phyloP scores from a whole-genome alignment of 169 alveolate genomes.

The Eimeria praecox region DNA sequence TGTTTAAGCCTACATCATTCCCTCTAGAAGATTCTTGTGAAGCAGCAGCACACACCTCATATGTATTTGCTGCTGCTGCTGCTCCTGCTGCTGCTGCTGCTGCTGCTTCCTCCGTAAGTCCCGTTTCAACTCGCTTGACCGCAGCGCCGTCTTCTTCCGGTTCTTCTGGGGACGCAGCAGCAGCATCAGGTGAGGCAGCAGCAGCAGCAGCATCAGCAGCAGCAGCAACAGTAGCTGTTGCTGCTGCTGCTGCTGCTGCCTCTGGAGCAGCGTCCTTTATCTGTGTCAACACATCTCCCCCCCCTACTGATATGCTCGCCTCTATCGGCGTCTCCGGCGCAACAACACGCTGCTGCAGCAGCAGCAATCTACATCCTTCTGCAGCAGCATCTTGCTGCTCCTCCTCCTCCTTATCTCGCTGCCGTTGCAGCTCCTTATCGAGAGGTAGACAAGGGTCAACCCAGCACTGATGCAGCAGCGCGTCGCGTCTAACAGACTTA shows the following conservation, averaged over 20 bases:
- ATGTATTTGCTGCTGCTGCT: neutral
- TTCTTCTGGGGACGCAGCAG: neutral
- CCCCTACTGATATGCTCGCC: neutral
- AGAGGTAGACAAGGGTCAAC: conserved; percentile 40
- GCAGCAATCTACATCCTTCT: conserved; percentile 51
- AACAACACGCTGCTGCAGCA: conserved; percentile 69
- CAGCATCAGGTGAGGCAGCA: conserved; percentile 28
- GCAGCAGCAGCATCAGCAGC: conserved; percentile 35
- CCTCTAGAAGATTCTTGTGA: neutral
- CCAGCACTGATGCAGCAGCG: conserved; percentile 69
- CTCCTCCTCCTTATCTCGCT: conserved; percentile 30
- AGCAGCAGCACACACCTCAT: neutral
- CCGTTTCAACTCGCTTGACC: conserved; percentile 10
- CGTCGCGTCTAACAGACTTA: conserved; percentile 46
- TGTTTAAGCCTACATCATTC: neutral
- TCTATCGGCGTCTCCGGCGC: neutral
- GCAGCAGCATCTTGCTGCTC: conserved; percentile 58
- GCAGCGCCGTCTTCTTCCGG: neutral
- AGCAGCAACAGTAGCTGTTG: conserved; percentile 24
- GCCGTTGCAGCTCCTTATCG: conserved; percentile 66
- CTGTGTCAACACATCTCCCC: neutral
- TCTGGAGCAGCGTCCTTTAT: conserved; percentile 15
- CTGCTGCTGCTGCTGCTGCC: conserved; percentile 31
- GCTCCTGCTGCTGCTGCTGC: conserved; percentile 13
- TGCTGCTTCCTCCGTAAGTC: neutral